Evolutionary conservation across 805 yeast species (phyloP).

Genomic region (Candida sithepensis): DNA sequence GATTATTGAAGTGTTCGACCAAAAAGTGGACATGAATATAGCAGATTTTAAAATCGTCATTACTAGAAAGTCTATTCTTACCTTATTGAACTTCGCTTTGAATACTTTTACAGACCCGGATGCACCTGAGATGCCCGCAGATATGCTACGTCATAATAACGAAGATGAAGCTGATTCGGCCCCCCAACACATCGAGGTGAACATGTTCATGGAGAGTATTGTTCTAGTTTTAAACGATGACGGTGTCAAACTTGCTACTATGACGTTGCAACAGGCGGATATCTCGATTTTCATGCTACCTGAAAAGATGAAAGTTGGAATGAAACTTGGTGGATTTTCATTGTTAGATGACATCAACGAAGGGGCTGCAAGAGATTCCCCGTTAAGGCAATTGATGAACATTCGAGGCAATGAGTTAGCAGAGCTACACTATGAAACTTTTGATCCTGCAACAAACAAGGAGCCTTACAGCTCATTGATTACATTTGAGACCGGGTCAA

Average conservation of each 20-base stretch:
- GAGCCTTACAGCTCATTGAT: constrained; percentile 53
- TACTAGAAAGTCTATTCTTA: constrained; percentile 73
- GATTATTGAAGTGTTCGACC: constrained; percentile 70
- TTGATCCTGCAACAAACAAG: constrained; percentile 50
- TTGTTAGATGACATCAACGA: constrained; percentile 73
- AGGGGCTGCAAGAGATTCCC: constrained; percentile 55
- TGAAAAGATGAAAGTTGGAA: constrained; percentile 67
- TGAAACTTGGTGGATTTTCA: constrained; percentile 74
- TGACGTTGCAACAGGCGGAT: constrained; percentile 70
- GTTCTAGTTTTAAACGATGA: constrained; percentile 78
- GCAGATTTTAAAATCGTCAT: constrained; percentile 76
- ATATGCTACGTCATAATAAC: constrained; percentile 64
- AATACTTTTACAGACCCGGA: constrained; percentile 87
- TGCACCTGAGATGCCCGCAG: constrained; percentile 65
- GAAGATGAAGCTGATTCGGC: constrained; percentile 52
- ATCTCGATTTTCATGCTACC: constrained; percentile 65
- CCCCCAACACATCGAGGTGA: constrained; percentile 72
- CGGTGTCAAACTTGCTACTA: constrained; percentile 73
- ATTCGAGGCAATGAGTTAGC: constrained; percentile 80
- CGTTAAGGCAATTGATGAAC: constrained; percentile 60
- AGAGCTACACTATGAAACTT: constrained; percentile 80
- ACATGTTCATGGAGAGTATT: constrained; percentile 67
- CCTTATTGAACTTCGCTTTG: constrained; percentile 73
- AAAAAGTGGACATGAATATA: constrained; percentile 64
- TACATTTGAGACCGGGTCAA: constrained; percentile 69